Evolutionary conservation across 2,329 filamentous ascomycete species (phyloP), one percentile per base, ranked within the genome.

Genomic region (Balansia obtecta): DNA sequence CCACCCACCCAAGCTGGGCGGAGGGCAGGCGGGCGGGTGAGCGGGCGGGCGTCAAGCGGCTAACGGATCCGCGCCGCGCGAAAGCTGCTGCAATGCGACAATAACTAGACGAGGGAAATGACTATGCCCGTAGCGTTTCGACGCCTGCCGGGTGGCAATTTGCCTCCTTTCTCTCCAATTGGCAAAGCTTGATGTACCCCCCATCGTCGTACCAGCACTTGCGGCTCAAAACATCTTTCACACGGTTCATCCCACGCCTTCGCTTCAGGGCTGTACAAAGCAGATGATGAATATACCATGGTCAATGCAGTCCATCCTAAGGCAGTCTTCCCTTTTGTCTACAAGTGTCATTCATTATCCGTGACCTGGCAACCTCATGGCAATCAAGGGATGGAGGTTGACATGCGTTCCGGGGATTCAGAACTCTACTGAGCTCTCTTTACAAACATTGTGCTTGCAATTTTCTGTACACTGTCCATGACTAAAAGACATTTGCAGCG

Each of bases 1-100:
- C 34, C 42, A 45, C 18, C 22, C 48, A 45, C 41, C 42, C 27
- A 33, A 45, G 32, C 42, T 30, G 42, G 48, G 48, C 48, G 42
- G 18, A 45, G 20, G 4, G n/a, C 20, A 4, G 20, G 20, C 20
- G 12, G 48, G 48, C 42, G 42, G n/a, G n/a, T 22, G 20, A 22
- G n/a, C 20, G 20, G 20, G 20, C 20, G 12, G 48, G 48, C 42
- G 42, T 33, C 42, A 45, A 41, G 42, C 42, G 33, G 42, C 48
- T 27, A 44, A 8, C 10, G 45, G 45, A 16, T 32, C 15, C 16
- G 45, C 15, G 40, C 27, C 6, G 39, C 20, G 20, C 20, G 2
- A 10, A 27, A 27, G 27, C 4, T 3, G 22, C 22, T 27, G 27
- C 27, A 27, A 27, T 6, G 27, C 27, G 20, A 16, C 48, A 38